Base-by-base conservation (phyloP, 2,329 filamentous ascomycete genomes). In the Alternaria arbusti region DNA sequence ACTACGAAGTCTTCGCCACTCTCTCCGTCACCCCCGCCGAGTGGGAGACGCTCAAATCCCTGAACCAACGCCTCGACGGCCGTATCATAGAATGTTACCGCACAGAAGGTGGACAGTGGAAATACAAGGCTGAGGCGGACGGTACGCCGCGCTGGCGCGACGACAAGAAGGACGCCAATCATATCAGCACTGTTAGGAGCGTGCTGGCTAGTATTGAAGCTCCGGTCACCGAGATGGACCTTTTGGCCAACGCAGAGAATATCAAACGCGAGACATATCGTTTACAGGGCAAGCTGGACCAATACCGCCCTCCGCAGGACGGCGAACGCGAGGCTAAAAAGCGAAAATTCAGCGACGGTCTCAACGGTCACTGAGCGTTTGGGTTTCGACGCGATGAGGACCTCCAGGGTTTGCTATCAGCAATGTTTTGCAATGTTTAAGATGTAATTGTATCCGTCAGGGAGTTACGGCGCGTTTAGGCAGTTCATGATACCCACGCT, bases 181-280 rank as follows among this genome's bases (percentile, higher is more conserved):
- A 98, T 80, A 90, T 92, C 63, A 89, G 84, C 17, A 95, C 92
- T 0, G 93, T 97, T 2, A 85, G 89, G 25, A 96, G 91, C 77
- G 96, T 99, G 5, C 86, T 97, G 63, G 90, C 95, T 68, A 97
- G 93, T 79, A 98, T 99, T 71, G 86, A 89, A 64, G 93, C 97
- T 74, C 89, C 89, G 2, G 93, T 99, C 11, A 91, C 89, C 0
- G 89, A 97, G 80, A 86, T 92, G 61, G 94, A 99, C 75, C 84
- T 99, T 32, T 86, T 94, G 49, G 86, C 82, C 2, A 86, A 88
- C 1, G 91, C 91, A 26, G 86, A 86, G 40, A 84, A 81, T n/a
- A 95, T 98, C 70, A 89, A 91, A 69, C 87, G 90, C 28, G 89
- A 89, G 13, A 97, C 94, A 90, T 97, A 97, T 81, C 54, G 62